Percentiles rank a stretch among this genome's conserved stretches.
These are phyloP conservation scores for Dissophora ornata DNA, from an alignment of 192 early-diverging fungal genomes.

Conservation along the genomic window DNA sequence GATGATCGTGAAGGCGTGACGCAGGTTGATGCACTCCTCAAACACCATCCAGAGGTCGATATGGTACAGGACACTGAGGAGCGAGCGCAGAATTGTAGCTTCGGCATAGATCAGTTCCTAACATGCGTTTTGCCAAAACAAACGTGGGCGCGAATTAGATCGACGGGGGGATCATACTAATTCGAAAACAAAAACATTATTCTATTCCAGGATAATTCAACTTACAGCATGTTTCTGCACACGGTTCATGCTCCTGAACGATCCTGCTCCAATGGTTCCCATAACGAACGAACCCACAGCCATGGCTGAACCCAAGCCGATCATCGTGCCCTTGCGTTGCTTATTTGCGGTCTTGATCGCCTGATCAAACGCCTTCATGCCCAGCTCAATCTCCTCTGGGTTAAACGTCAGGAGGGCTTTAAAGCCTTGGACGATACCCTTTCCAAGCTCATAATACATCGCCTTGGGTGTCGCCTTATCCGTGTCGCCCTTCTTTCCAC, in stretches of 20 bases:
- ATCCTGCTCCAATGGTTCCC: slow-evolving; percentile 56
- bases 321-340: slow-evolving; percentile 66
- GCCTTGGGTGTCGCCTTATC: slow-evolving; percentile 57
- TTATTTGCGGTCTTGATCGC: slow-evolving; percentile 70
- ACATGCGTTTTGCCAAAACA: too few relatives aligned
- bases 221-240: slow-evolving; percentile 73
- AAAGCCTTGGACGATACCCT: slow-evolving; percentile 75
- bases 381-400: slow-evolving; percentile 69
- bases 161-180: too few relatives aligned
- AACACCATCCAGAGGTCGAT: slow-evolving; percentile 80
- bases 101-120: slow-evolving; percentile 89
- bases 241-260: slow-evolving; percentile 63
- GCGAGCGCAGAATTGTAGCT: slow-evolving; percentile 74
- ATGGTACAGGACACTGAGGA: slow-evolving; percentile 80
- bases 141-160: neutral
- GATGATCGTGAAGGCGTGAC: slow-evolving; percentile 74
- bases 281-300: slow-evolving; percentile 58
- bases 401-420: slow-evolving; percentile 85
- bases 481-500: slow-evolving; percentile 11
- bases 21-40: slow-evolving; percentile 82
- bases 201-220: too few relatives aligned
- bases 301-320: slow-evolving; percentile 62
- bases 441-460: slow-evolving; percentile 81
- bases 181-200: too few relatives aligned
- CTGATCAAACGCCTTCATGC: slow-evolving; percentile 70